Conservation (phyloP, 257 asterid species). For the Solanum neorickii region DNA sequence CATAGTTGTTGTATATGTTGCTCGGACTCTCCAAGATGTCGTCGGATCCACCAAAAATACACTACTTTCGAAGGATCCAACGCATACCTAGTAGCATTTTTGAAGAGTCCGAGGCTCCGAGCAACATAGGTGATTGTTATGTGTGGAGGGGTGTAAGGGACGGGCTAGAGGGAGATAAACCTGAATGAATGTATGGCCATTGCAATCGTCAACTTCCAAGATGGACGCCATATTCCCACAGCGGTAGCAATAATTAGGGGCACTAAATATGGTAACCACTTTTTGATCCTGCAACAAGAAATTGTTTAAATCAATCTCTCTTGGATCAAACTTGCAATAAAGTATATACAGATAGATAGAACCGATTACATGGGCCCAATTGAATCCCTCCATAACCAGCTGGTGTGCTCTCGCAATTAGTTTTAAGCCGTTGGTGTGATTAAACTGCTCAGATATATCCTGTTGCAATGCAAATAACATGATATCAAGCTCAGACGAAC, state of each 20-base stretch:
- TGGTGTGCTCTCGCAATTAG: slow-evolving; percentile 85
- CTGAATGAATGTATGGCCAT: slow-evolving; percentile 66
- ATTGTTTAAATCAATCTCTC: background rate
- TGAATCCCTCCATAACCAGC: slow-evolving; percentile 86
- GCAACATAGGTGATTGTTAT: background rate
- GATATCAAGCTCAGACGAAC: background rate
- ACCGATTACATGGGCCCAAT: slow-evolving; percentile 67
- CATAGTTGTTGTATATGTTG: background rate
- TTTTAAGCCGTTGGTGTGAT: slow-evolving; percentile 61
- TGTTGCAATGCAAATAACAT: slow-evolving; percentile 16
- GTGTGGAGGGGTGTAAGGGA: background rate
- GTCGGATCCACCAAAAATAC: background rate
- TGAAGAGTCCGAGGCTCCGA: background rate
- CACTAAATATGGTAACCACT: slow-evolving; percentile 78
- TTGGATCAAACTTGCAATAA: background rate
- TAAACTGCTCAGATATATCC: slow-evolving; percentile 85
- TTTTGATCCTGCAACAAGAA: slow-evolving; percentile 58
- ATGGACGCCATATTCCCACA: slow-evolving; percentile 90
- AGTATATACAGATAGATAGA: background rate
- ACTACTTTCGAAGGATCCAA: background rate
- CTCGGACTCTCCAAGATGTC: background rate
- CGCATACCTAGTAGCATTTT: background rate
- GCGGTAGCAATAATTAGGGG: slow-evolving; percentile 79
- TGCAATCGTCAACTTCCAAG: slow-evolving; percentile 69
- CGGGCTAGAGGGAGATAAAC: slow-evolving; percentile 11